Base-by-base conservation (phyloP, 176 grass and related monocot genomes). In the Oryza coarctata region DNA sequence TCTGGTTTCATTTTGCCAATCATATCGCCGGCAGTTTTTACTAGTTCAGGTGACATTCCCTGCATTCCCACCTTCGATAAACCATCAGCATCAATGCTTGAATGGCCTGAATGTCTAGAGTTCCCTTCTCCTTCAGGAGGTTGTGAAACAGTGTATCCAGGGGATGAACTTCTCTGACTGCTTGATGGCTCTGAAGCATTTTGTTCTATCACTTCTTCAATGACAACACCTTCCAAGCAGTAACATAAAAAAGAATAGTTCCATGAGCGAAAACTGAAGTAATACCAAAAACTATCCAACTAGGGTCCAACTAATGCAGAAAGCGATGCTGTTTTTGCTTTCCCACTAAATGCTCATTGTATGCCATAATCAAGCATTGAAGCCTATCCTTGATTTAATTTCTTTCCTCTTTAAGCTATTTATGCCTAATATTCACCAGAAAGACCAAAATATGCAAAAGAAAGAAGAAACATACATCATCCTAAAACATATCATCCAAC, bases 121-220 rank as follows among this genome's bases (percentile, higher is more conserved):
- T 31, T 78, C 68, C 76, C 79, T 70, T 73, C 76, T 85, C 27
- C 63, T 88, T 95, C 79, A 70, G 75, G 82, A 52, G 85, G 80
- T 73, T 80, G 80, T 61, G 69, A 88, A 82, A 80, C 77, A 80
- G 76, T 63, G 82, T 91, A 89, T 26, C 68, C 78, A 47, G 85
- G 36, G 64, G 80, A 61, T 66, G 89, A 89, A 88, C 31, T 90
- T 83, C 58, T 68, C 82, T 88, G 60, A 73, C 73, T 87, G 28
- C 65, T 85, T 70, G 85, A 79, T 74, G 83, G 45, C 47, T 83
- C 73, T 33, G 60, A 70, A 77, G 47, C 65, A 23, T 86, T 77
- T 32, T 92, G 86, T 83, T 93, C 93, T n/a, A 82, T 35, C 81
- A 95, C 82, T 83, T 99, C 96, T 92, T 99, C 93, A 90, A 99